phyloP scores from a whole-genome alignment of 345 rosid genomes.

The Eucalyptus brandiana region DNA sequence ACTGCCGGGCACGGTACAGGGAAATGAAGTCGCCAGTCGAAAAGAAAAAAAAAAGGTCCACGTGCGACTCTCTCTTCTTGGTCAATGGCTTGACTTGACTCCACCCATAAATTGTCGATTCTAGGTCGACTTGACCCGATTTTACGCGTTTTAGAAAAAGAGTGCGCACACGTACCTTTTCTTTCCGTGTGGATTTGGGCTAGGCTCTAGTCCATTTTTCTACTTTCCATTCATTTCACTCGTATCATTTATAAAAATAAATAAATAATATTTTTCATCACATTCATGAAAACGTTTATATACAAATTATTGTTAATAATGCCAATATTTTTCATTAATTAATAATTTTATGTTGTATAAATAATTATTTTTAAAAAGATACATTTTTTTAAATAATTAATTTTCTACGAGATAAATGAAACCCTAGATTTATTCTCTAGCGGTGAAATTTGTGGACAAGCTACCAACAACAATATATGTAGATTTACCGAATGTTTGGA shows the following conservation, averaged over 20 bases:
- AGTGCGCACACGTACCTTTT: neutral
- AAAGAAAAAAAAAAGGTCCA: neutral
- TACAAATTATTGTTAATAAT: too few relatives aligned
- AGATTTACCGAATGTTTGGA: neutral
- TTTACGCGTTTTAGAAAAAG: neutral
- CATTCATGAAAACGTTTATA: too few relatives aligned
- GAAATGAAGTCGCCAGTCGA: too few relatives aligned
- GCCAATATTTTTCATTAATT: too few relatives aligned
- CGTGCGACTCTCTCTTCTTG: neutral
- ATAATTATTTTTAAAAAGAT: rapidly evolving
- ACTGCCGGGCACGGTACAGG: too few relatives aligned
- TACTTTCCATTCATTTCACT: rapidly evolving
- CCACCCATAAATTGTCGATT: neutral
- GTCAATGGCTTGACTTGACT: neutral
- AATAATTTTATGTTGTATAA: too few relatives aligned
- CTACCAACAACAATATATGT: too few relatives aligned
- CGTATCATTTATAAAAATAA: too few relatives aligned
- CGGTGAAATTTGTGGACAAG: neutral
- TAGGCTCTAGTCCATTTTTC: too few relatives aligned
- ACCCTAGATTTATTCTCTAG: too few relatives aligned
- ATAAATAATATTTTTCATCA: too few relatives aligned
- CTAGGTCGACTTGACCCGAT: rapidly evolving
- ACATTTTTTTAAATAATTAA: too few relatives aligned
- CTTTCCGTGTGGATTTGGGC: neutral
- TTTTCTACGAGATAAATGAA: rapidly evolving